Base-by-base conservation (phyloP, 108 stramenopile species). In the Discostella pseudostelligera region DNA sequence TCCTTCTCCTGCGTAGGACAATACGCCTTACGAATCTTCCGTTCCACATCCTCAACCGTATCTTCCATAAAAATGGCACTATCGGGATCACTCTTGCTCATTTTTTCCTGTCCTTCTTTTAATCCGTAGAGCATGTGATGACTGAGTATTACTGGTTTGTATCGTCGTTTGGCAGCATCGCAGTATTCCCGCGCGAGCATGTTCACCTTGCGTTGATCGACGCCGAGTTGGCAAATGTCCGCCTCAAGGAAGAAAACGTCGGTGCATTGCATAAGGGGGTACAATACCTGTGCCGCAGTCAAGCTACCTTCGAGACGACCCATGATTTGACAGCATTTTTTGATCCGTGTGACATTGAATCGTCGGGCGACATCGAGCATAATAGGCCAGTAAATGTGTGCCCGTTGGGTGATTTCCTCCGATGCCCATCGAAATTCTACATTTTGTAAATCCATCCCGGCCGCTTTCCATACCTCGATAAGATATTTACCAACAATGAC, bases 11-110 rank as follows among this genome's bases (percentile, higher is more conserved):
- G 50, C 1, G 76, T 79, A n/a, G 95, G 96, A 70, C 96, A 97
- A 76, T 91, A 97, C 37, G 96, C 95, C 55, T 78, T 81, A 54
- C 59, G 66, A 54, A 98, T 92, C 70, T 98, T 98, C 40, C 96
- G 85, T 53, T 90, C 80, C 21, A 98, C 97, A 80, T 96, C 95
- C 55, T 86, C 95, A 4, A 73, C 80, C 8, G 91, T 56, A 80
- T 99, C 99, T 68, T 99, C 99, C 99, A 99, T 99, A 68, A 99
- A 99, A 46, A 99, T 90, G 20, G 99, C 99, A 21, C 87, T 90
- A 81, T 99, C 97, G 13, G 99, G 97, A 89, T 99, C 97, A 37
- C 91, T 93, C 77, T 99, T 99, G 76, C 85, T 87, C 99, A 99
- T 99, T 84, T 99, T 99, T 60, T 96, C 96, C 83, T 99, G 99